Evolutionary conservation across 352 stramenopile genomes (phyloP).

Genomic region (Phytophthora syringae): DNA sequence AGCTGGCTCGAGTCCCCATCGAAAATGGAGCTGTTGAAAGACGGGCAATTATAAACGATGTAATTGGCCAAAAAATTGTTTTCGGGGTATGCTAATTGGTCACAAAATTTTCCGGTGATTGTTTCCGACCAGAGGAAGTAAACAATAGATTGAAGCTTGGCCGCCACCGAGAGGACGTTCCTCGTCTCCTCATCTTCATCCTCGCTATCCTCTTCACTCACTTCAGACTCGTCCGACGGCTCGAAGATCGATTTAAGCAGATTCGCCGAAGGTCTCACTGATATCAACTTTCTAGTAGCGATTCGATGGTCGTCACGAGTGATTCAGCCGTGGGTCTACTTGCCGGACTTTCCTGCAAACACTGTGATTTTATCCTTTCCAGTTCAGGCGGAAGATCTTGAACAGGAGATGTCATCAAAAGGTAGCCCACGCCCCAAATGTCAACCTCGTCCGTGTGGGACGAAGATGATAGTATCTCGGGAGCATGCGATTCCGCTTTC

Average conservation of each 20-base stretch:
- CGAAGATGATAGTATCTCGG: slow-evolving; percentile 16
- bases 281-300: not conserved
- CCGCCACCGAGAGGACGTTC: not conserved
- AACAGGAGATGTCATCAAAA: slow-evolving; percentile 6
- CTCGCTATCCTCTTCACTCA: slow-evolving; percentile 54
- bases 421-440: slow-evolving; percentile 23
- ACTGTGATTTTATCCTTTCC: slow-evolving; percentile 6
- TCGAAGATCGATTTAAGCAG: slow-evolving; percentile 88
- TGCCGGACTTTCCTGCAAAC: slow-evolving; percentile 5
- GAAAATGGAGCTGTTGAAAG: slow-evolving; percentile 7
- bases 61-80: too few species aligned
- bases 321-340: slow-evolving; percentile 15
- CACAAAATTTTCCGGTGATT: too few species aligned
- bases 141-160: too few species aligned
- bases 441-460: slow-evolving; percentile 21
- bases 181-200: slow-evolving; percentile 25
- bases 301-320: slow-evolving; percentile 5
- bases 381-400: slow-evolving; percentile 15
- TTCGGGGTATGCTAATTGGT: too few species aligned
- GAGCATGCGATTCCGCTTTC: slow-evolving; percentile 28
- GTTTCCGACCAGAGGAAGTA: too few species aligned
- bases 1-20: not conserved
- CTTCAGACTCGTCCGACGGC: slow-evolving; percentile 60
- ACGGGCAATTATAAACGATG: too few species aligned
- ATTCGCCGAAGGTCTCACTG: slow-evolving; percentile 46